Base-by-base conservation (phyloP, 306 rosid species). In the Gleditsia sinensis region DNA sequence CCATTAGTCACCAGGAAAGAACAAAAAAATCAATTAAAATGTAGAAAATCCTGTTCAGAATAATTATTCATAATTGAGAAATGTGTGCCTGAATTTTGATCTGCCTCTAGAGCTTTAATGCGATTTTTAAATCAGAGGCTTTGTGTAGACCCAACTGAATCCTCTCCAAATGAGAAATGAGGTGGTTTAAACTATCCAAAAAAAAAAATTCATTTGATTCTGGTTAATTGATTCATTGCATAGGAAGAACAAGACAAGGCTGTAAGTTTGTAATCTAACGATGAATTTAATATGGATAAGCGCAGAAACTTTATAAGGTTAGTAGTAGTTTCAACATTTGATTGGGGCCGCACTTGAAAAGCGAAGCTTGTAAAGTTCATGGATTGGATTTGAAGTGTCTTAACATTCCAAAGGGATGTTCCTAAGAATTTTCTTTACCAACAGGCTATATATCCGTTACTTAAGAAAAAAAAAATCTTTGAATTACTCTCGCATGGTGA, bases 1-100 rank as follows among this genome's bases (percentile, higher is more conserved):
- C 70, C 53, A 58, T 74, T 73, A 43, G 45, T 75, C 71, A 39
- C 51, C 16, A 27, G 32, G 72, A 69, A 34, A 48, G 78, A 77
- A 45, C n/a, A 64, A 71, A 32, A 33, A 28, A 75, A 69, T 7
- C 51, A 45, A 30, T 34, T 6, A 53, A 17, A 33, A 48, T 25
- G 0, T 39, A 53, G 54, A 77, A 55, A 79, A 32, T 40, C 48
- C 33, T 54, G 69, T 68, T 21, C 59, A 5, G 75, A 57, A 48
- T 63, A 59, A 72, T 65, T 16, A 79, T 66, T 36, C 62, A 62
- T 61, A 51, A 70, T 43, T 69, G 46, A 70, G 46, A 70, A 57
- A 60, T 72, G 53, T 45, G 62, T 49, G 24, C 71, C 65, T 59
- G 57, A 56, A 45, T 54, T 27, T 55, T 33, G 57, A 78, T 76